Percentiles rank a stretch among this genome's conserved stretches.
phyloP scores from a whole-genome alignment of 2,329 filamentous ascomycete species.

The Paecilomyces sp. region DNA sequence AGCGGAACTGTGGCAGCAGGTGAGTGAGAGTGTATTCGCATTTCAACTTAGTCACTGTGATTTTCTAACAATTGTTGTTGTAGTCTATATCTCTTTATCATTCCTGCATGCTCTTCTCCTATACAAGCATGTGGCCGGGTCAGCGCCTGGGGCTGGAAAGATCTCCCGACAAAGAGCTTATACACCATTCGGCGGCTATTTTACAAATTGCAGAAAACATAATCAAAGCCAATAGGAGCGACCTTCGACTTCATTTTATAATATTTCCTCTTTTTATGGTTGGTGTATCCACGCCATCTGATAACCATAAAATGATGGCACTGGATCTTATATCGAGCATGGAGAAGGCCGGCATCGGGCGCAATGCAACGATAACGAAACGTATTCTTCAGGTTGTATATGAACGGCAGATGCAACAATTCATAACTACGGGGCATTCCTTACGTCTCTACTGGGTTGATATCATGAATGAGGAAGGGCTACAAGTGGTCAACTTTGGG shows the following conservation, averaged over 20 bases:
- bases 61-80: slow-evolving; percentile 4
- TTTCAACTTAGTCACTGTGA: not conserved
- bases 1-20: slow-evolving; percentile 38
- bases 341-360: slow-evolving; percentile 42
- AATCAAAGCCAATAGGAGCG: slow-evolving; percentile 29
- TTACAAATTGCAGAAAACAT: slow-evolving; percentile 37
- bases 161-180: slow-evolving; percentile 35
- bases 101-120: slow-evolving; percentile 46
- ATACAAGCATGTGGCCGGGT: slow-evolving; percentile 46
- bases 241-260: slow-evolving; percentile 40
- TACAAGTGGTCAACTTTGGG: slow-evolving; percentile 47
- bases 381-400: slow-evolving; percentile 41
- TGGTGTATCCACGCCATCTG: slow-evolving; percentile 37
- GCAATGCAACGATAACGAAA: slow-evolving; percentile 40
- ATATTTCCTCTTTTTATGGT: slow-evolving; percentile 51
- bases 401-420: slow-evolving; percentile 39
- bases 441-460: slow-evolving; percentile 46
- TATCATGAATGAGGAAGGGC: slow-evolving; percentile 37
- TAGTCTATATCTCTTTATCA: slow-evolving; percentile 43
- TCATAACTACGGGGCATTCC: slow-evolving; percentile 31
- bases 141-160: slow-evolving; percentile 37
- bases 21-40: slow-evolving; percentile 16
- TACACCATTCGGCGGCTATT: slow-evolving; percentile 38
- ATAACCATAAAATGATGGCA: slow-evolving; percentile 38
- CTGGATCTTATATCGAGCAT: slow-evolving; percentile 44